Base-by-base conservation (phyloP, 805 yeast species). In the Starmerella bombicola region DNA sequence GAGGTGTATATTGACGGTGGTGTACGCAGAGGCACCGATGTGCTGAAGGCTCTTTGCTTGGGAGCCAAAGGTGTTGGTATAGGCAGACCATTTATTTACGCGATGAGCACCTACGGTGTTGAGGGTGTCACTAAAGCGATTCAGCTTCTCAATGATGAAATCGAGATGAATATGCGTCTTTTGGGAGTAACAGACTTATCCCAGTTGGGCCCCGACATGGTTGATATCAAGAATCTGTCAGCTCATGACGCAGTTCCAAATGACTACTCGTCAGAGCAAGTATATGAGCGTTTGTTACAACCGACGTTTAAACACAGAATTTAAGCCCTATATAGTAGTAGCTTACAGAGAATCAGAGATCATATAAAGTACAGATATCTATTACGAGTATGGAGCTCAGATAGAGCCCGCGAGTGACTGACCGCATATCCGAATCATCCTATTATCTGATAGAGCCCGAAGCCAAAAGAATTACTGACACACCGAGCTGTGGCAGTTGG, bases 1-100 rank as follows among this genome's bases (percentile, higher is more conserved):
- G 81, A 78, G 50, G 68, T 80, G 7, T 80, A 64, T 55, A 57
- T 81, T 22, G 91, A 81, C 54, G 91, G 93, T 38, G 91, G 91
- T 28, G 66, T 80, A 21, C 68, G 84, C 46, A 67, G 88, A 51
- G 91, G 81, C 9, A 71, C 84, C 3, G 93, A 81, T 55, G 61
- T 81, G n/a, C 51, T 80, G 37, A 80, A 81, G 54, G 88, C 91
- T 0, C 57, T 81, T 12, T 75, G 82, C 42, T 64, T 80, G 3
- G 93, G 91, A 8, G 91, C 88, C 22, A 73, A 69, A 43, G 83
- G 81, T 3, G 74, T 71, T 3, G 91, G 91, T 1, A 58, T 81
- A 30, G 86, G 91, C 4, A 66, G 88, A 42, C 83, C 86, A 2
- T 76, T 80, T 57, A 56, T 80, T 25, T 80, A 78, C 54, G 84